phyloP scores from a whole-genome alignment of 768 basidiomycete genomes.

The Mycena venus region DNA sequence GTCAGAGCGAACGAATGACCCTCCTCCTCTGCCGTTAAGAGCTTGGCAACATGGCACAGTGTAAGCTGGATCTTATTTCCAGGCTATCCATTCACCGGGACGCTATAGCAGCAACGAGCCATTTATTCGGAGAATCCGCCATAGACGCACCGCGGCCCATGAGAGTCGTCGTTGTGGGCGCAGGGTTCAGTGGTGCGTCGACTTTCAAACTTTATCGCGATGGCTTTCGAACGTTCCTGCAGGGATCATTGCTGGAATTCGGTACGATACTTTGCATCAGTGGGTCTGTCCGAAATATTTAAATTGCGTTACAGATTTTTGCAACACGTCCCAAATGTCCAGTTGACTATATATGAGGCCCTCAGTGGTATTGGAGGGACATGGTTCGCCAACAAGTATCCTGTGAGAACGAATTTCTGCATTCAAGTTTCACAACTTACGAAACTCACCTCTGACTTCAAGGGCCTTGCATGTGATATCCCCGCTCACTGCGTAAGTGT shows the following conservation, averaged over 20 bases:
- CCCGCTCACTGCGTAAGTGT: conserved; percentile 63
- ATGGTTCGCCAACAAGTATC: conserved; percentile 71
- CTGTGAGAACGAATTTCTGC: conserved; percentile 49
- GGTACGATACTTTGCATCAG: conserved; percentile 44
- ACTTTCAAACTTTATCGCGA: not conserved
- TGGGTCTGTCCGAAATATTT: not conserved
- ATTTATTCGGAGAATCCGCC: conserved; percentile 30
- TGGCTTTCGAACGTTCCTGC: not conserved
- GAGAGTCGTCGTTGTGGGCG: conserved; percentile 68
- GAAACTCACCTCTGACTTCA: not conserved
- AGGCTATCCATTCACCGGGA: not conserved
- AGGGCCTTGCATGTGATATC: conserved; percentile 74
- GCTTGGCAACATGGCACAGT: not conserved
- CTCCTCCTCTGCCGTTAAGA: not conserved
- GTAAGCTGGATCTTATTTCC: not conserved
- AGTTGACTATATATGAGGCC: conserved; percentile 72
- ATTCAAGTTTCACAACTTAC: not conserved
- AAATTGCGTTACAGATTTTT: conserved; percentile 53
- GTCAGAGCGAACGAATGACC: not conserved
- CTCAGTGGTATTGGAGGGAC: conserved; percentile 72
- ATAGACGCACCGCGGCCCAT: conserved; percentile 69
- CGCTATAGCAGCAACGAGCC: not conserved
- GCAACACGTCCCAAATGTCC: conserved; percentile 65
- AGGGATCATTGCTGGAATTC: conserved; percentile 70
- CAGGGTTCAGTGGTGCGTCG: conserved; percentile 66